Conservation (phyloP, 768 basidiomycete species). For the Rhodotorula kratochvilovae region DNA sequence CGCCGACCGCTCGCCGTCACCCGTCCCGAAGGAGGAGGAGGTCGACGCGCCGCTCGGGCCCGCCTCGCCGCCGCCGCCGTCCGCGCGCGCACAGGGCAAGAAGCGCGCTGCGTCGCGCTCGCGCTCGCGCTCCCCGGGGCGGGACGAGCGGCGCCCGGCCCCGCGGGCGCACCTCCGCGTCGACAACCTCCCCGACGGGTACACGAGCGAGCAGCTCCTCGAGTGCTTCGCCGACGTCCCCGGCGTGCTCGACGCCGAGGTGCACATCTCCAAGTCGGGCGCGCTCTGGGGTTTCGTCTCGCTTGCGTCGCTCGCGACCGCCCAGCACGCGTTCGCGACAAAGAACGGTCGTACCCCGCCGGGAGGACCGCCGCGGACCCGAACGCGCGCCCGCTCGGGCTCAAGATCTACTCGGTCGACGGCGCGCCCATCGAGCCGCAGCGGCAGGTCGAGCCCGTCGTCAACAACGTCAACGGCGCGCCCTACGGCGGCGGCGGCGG, state of each 20-base stretch:
- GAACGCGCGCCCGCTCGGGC: neutral
- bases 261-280: neutral
- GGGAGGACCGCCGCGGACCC: neutral
- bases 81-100: neutral
- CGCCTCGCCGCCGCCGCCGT: neutral
- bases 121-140: neutral
- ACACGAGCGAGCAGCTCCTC: neutral
- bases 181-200: slow-evolving; percentile 15
- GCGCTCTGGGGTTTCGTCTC: slow-evolving; percentile 8
- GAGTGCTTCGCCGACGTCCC: neutral
- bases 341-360: neutral
- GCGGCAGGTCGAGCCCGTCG: neutral
- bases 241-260: slow-evolving; percentile 8
- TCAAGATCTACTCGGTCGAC: slow-evolving; percentile 23
- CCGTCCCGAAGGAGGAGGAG: slow-evolving; percentile 11
- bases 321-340: slow-evolving; percentile 9
- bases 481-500: neutral
- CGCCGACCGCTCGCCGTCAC: slow-evolving; percentile 15
- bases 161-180: slow-evolving; percentile 16
- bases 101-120: slow-evolving; percentile 12
- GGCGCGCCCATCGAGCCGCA: slow-evolving; percentile 13
- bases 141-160: neutral
- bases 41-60: neutral
- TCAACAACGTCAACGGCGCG: neutral
- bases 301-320: slow-evolving; percentile 2